Evolutionary conservation across 2,329 filamentous ascomycete species (phyloP).

Genomic region (Fusarium sp.): DNA sequence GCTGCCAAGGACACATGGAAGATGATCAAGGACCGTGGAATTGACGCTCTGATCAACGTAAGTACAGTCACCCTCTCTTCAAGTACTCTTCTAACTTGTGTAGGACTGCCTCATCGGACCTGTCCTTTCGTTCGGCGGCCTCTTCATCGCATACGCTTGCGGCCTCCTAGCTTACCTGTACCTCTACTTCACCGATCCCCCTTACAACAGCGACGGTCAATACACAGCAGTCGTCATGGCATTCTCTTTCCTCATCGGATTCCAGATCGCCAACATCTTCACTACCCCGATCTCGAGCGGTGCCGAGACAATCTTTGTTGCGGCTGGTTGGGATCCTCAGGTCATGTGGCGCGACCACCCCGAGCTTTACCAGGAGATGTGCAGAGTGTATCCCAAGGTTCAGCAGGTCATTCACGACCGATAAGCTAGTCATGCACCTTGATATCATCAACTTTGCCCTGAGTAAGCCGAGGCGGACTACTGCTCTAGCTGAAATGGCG

Average conservation of each 20-base stretch:
- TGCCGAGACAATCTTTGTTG: slow-evolving; percentile 93
- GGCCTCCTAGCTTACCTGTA: slow-evolving; percentile 89
- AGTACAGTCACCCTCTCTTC: slow-evolving; percentile 6
- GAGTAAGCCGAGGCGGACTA: not conserved
- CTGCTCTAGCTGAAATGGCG: not conserved
- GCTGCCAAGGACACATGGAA: slow-evolving; percentile 91
- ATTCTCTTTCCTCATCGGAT: slow-evolving; percentile 87
- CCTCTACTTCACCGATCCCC: slow-evolving; percentile 80
- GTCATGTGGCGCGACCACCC: slow-evolving; percentile 84
- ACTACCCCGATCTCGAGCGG: slow-evolving; percentile 88
- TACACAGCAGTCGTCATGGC: slow-evolving; percentile 84
- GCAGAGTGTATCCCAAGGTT: slow-evolving; percentile 84
- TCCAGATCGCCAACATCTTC: slow-evolving; percentile 91
- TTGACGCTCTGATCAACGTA: slow-evolving; percentile 85
- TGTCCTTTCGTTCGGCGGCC: slow-evolving; percentile 78
- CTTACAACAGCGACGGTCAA: slow-evolving; percentile 74
- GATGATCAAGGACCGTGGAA: slow-evolving; percentile 91
- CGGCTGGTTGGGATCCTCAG: slow-evolving; percentile 73
- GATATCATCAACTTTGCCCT: fast-evolving
- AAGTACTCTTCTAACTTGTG: slow-evolving; percentile 17
- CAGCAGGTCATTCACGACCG: slow-evolving; percentile 73
- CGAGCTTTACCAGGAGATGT: slow-evolving; percentile 82
- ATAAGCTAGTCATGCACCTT: not conserved
- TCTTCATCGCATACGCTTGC: slow-evolving; percentile 85
- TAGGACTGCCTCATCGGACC: slow-evolving; percentile 81